Evolutionary conservation across 352 stramenopile species (phyloP), one percentile per base, ranked within the genome.

Genomic region (Phytopythium kandeliae): DNA sequence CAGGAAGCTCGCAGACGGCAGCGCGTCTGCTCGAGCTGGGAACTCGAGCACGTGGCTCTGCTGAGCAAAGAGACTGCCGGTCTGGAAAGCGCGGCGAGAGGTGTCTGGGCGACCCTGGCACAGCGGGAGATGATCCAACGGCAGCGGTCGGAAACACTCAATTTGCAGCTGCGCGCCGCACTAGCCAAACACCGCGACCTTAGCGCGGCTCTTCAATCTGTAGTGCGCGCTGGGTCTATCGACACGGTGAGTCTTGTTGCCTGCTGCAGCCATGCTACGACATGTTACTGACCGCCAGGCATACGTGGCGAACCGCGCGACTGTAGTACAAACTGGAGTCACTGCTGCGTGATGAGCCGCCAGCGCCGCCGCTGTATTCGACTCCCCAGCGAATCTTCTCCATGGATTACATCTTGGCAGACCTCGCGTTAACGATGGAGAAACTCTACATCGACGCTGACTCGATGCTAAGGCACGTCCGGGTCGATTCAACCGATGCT

Each of bases 101-200:
- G n/a, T 24, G 13, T 44, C 7, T 69, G 61, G 61, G 30, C 24
- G 2, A 17, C 48, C 1, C 26, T 61, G 16, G 58, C 58, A 0
- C 40, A 40, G 5, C 25, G 47, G 2, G 49, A 70, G 43, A 49
- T 41, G 8, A 17, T 46, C 26, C 21, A 45, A 4, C 19, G 58
- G n/a, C 42, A 58, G 3, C 30, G 51, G 2, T 51, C 58, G 4
- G 58, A 70, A 41, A 47, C 45, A 4, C 57, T 44, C 26, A 70
- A 70, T n/a, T 17, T 1, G 12, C 58, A 67, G 43, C 22, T 70
- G 25, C 61, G 54, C 28, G 37, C 26, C 11, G 48, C 65, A n/a
- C 13, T 70, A 51, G 40, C 28, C 36, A 63, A 58, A 34, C 54
- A 70, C 15, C 28, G 38, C n/a, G 51, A 63, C 21, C 37, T 60